Percentiles rank a stretch among this genome's conserved stretches.
These are phyloP conservation scores for Pyrenochaeta sp. DNA, from an alignment of 2,329 filamentous ascomycete species.

Conservation along the genomic window DNA sequence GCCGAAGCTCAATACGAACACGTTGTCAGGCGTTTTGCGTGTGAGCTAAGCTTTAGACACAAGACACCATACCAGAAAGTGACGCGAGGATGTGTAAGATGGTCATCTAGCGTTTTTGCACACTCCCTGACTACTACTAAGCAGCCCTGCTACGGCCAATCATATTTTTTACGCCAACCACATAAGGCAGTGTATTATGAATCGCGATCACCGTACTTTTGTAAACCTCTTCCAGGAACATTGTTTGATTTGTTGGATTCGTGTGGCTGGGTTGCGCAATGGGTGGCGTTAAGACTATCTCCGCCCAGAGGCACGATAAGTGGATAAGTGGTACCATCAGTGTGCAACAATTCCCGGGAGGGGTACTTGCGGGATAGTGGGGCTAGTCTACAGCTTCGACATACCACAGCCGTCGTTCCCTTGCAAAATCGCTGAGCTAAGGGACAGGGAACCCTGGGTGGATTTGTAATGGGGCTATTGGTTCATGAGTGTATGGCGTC, in stretches of 20 bases:
- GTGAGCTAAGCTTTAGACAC: no score
- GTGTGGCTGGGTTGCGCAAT: background rate
- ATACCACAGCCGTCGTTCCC: background rate
- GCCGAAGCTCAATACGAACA: background rate
- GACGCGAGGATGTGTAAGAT: no score
- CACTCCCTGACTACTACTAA: no score
- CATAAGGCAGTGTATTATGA: no score
- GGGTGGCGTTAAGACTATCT: background rate
- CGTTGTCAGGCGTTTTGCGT: no score
- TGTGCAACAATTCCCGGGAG: conserved; percentile 1
- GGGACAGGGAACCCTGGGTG: no score
- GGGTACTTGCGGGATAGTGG: conserved; percentile 4
- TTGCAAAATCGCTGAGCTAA: background rate
- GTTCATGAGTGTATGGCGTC: background rate
- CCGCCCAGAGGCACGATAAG: background rate
- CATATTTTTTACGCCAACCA: no score
- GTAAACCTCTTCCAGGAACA: background rate
- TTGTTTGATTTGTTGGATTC: background rate
- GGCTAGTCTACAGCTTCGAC: background rate
- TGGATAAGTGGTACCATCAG: background rate
- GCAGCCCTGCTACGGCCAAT: no score
- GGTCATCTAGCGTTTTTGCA: no score
- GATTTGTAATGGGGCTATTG: background rate
- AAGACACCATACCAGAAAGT: no score
- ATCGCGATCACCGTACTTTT: no score